Base-by-base conservation (phyloP, 768 basidiomycete species). In the Lentinula boryana region DNA sequence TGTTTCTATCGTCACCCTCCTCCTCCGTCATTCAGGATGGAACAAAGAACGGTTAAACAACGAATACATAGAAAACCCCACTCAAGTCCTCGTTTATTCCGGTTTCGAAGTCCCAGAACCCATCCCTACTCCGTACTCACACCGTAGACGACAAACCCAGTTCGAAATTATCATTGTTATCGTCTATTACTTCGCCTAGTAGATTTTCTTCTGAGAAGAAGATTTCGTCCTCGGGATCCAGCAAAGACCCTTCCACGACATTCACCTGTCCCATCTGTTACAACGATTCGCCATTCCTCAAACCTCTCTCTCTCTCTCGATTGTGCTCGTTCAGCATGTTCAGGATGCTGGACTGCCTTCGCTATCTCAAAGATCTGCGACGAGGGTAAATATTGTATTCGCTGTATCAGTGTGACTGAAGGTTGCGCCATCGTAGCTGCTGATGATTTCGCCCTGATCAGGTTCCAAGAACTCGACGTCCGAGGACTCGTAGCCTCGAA, bases 41-140 rank as follows among this genome's bases (percentile, higher is more conserved):
- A 98, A 98, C 80, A 93, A 92, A 70, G 97, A 99, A 71, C 87
- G 88, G 60, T 82, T 99, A 21, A 93, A 94, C 66, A 96, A 98
- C 76, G 90, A 92, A 71, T 98, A 93, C 75, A 97, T 97, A 94
- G 96, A 98, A 67, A 91, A 93, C 62, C 84, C 92, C 0, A 78
- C 85, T 18, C 75, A 76, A 7, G 83, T 95, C n/a, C 83, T 88
- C 32, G 79, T 84, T 31, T 82, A 84, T 7, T 93, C 95, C 1
- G 97, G 80, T 81, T 67, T 63, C 78, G 72, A 55, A 27, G 27
- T 77, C 68, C 61, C 83, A 56, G 72, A 84, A 44, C 77, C 79
- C n/a, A 69, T 75, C 52, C 33, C 27, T 50, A n/a, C 51, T 58
- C 21, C 50, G 32, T 16, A 8, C 58, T 16, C 52, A 54, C 53